Conservation (phyloP, 306 rosid genomes). For the Dalbergia cochinchinensis region DNA sequence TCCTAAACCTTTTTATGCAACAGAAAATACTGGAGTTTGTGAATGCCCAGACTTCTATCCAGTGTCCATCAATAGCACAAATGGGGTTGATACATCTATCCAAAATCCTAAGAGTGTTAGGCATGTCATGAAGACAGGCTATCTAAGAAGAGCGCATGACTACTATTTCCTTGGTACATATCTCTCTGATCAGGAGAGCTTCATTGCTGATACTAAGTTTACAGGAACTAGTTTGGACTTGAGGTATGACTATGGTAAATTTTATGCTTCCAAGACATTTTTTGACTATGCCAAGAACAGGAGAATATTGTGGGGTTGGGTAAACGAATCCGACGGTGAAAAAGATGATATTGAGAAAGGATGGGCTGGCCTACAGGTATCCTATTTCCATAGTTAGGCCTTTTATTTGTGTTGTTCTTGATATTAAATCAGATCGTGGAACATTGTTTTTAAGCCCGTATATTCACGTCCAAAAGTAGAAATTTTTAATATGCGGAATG, state of each 20-base stretch:
- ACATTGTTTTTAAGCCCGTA: neutral
- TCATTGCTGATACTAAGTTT: slow-evolving; percentile 48
- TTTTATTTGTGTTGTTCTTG: neutral
- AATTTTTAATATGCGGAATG: neutral
- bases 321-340: slow-evolving; percentile 47
- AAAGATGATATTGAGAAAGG: slow-evolving; percentile 58
- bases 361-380: slow-evolving; percentile 73
- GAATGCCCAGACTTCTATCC: slow-evolving; percentile 63
- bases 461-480: neutral
- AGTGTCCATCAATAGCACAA: slow-evolving; percentile 40
- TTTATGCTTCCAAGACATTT: slow-evolving; percentile 62
- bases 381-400: neutral
- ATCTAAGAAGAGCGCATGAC: slow-evolving; percentile 30
- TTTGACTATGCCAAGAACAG: slow-evolving; percentile 53
- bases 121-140: slow-evolving; percentile 58
- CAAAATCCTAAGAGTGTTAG: slow-evolving; percentile 15
- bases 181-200: slow-evolving; percentile 42
- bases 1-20: slow-evolving; percentile 45
- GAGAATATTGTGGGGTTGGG: slow-evolving; percentile 55
- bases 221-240: slow-evolving; percentile 45
- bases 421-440: neutral
- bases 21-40: slow-evolving; percentile 51
- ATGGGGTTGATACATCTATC: slow-evolving; percentile 55
- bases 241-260: slow-evolving; percentile 61
- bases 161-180: slow-evolving; percentile 58